A percentile compares a stretch with the other conserved stretches of the same genome.
Conservation (phyloP, 2,329 filamentous ascomycete genomes). For the Byssochlamys sp. region DNA sequence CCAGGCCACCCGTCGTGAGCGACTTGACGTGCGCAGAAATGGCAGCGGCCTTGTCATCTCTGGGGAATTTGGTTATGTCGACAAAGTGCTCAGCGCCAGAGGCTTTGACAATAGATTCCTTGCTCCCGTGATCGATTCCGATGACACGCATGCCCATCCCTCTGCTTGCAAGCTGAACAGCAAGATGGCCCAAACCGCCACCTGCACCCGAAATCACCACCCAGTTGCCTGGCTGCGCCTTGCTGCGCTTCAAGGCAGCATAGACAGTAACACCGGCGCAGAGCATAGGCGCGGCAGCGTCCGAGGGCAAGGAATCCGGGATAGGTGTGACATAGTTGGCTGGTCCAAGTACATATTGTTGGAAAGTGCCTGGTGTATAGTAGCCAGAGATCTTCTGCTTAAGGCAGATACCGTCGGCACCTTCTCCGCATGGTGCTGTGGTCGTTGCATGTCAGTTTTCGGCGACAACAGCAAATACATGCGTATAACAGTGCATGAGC, state of each 20-base stretch:
- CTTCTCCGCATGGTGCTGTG: slow-evolving; percentile 42
- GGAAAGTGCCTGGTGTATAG: slow-evolving; percentile 62
- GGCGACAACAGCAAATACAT: neutral
- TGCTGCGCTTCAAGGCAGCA: slow-evolving; percentile 52
- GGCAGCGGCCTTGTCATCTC: slow-evolving; percentile 38
- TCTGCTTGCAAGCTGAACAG: slow-evolving; percentile 49
- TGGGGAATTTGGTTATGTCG: slow-evolving; percentile 46
- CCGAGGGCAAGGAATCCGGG: slow-evolving; percentile 51
- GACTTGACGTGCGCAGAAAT: slow-evolving; percentile 48
- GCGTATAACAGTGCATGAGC: neutral
- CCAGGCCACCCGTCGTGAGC: slow-evolving; percentile 45
- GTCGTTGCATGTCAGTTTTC: neutral
- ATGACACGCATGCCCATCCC: slow-evolving; percentile 57
- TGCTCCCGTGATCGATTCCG: slow-evolving; percentile 55
- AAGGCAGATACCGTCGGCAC: slow-evolving; percentile 47
- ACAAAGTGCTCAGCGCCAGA: slow-evolving; percentile 60
- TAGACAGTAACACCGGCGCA: slow-evolving; percentile 63
- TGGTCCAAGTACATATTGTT: slow-evolving; percentile 56
- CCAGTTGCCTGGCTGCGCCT: slow-evolving; percentile 50
- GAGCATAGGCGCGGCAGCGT: slow-evolving; percentile 56
- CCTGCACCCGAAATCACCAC: slow-evolving; percentile 53
- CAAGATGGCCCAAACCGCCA: slow-evolving; percentile 56
- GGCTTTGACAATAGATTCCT: slow-evolving; percentile 48
- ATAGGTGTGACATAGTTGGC: slow-evolving; percentile 63
- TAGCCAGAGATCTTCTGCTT: slow-evolving; percentile 55